Percentiles rank a stretch among this genome's conserved stretches.
Conservation (phyloP, 768 basidiomycete species). For the Phylloporus scabripes region DNA sequence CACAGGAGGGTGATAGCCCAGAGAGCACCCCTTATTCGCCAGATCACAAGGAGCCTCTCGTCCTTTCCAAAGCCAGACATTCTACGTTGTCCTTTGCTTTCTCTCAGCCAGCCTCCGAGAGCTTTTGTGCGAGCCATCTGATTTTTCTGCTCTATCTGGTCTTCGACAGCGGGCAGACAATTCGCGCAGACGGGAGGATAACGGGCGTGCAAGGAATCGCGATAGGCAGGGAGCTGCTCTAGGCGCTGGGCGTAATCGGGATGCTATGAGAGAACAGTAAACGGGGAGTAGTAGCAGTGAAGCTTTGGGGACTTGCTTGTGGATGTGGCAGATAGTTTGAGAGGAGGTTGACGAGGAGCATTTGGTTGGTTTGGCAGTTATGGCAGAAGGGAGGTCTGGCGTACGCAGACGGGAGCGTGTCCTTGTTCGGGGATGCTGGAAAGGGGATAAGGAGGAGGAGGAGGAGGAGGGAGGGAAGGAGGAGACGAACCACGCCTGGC, state of each 20-base stretch:
- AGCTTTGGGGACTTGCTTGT: slow-evolving; percentile 43
- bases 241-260: slow-evolving; percentile 64
- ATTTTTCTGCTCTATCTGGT: slow-evolving; percentile 71
- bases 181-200: slow-evolving; percentile 83
- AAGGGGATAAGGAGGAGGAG: slow-evolving; percentile 1
- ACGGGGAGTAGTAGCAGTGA: background rate
- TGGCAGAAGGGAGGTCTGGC: slow-evolving; percentile 69
- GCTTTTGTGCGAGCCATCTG: slow-evolving; percentile 77
- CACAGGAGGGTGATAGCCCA: slow-evolving; percentile 50
- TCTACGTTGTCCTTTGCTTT: slow-evolving; percentile 57
- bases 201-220: slow-evolving; percentile 65
- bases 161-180: slow-evolving; percentile 77
- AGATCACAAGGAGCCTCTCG: slow-evolving; percentile 49
- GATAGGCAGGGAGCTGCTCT: slow-evolving; percentile 64
- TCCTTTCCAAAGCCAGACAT: slow-evolving; percentile 38
- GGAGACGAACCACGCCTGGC: slow-evolving; percentile 56
- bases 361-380: slow-evolving; percentile 89
- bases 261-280: slow-evolving; percentile 42
- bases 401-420: slow-evolving; percentile 61
- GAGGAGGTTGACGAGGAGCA: slow-evolving; percentile 77
- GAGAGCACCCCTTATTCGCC: slow-evolving; percentile 64
- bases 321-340: slow-evolving; percentile 83
- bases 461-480: background rate
- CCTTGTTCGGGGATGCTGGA: slow-evolving; percentile 62
- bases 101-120: slow-evolving; percentile 63